A percentile compares a stretch with the other conserved stretches of the same genome.
Evolutionary conservation across 2,329 filamentous ascomycete species (phyloP).

Genomic region (Colletotrichum spaethianum): DNA sequence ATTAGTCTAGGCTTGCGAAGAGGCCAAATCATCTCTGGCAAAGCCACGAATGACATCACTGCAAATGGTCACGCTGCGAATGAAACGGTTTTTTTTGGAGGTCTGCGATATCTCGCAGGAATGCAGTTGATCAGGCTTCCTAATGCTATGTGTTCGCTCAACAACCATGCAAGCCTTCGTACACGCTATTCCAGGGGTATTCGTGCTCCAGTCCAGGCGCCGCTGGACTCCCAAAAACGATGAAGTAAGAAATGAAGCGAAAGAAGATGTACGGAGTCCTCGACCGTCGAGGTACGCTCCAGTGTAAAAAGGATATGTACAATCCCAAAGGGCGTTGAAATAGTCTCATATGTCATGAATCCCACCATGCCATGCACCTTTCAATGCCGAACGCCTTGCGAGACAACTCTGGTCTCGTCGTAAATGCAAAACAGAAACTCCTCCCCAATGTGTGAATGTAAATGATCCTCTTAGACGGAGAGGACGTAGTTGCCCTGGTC

Average conservation of each 20-base stretch:
- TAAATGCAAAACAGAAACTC: conserved; percentile 29
- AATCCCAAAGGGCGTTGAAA: conserved; percentile 40
- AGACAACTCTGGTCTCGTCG: conserved; percentile 20
- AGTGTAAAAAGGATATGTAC: conserved; percentile 43
- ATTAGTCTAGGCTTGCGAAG: too few species aligned
- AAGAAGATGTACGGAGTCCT: conserved; percentile 34
- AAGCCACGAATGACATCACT: neutral
- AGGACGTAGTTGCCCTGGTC: conserved; percentile 84
- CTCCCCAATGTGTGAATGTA: conserved; percentile 19
- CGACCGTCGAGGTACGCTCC: conserved; percentile 17
- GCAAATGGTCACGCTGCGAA: neutral
- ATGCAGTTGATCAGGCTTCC: conserved; percentile 42
- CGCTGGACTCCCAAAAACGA: conserved; percentile 26
- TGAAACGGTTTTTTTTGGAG: conserved; percentile 19
- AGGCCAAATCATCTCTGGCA: neutral
- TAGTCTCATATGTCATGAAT: conserved; percentile 44
- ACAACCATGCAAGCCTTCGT: conserved; percentile 40
- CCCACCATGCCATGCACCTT: conserved; percentile 41
- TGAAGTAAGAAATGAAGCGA: conserved; percentile 29
- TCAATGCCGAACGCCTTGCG: conserved; percentile 40
- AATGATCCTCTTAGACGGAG: conserved; percentile 67
- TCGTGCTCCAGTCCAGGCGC: conserved; percentile 38
- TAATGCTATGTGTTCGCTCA: conserved; percentile 41
- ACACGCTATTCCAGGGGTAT: conserved; percentile 42
- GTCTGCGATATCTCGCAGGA: conserved; percentile 41